Base-by-base conservation (phyloP, 2,329 filamentous ascomycete species). In the Colletotrichum musicola region DNA sequence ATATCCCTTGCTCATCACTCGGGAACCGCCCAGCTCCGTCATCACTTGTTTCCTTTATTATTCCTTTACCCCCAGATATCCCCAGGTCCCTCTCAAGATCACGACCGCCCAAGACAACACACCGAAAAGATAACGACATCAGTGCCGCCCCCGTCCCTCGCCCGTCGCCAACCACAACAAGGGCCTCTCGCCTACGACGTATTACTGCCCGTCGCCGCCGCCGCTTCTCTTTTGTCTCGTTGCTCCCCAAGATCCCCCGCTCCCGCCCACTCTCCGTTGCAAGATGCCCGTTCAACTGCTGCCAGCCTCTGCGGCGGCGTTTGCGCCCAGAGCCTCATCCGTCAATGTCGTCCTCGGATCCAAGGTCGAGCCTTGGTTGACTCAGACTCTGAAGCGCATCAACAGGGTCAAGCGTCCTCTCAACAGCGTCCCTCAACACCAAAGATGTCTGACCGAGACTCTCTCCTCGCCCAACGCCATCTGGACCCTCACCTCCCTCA, bases 331-430 rank as follows among this genome's bases (percentile, higher is more conserved):
- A 77, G 88, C 89, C 68, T 94, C 94, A 56, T 94, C 93, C 27
- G 95, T 97, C 81, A 98, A 97, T 79, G 93, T 99, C 74, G 96
- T 99, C 69, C 86, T 99, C 76, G 93, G 91, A 77, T 92, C 92
- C 79, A 97, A 96, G 85, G 90, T 97, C 77, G 95, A 98, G 84
- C 93, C 94, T 69, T 99, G 96, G 96, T 88, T 98, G 81, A 99
- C 96, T 42, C 93, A 95, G 78, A 97, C 95, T 12, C 87, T 99
- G 76, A 98, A 98, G 88, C 91, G 96, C 80, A 94, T 98, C 84
- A 98, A 97, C 87, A 90, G 93, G 74, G 90, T 98, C 76, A 99
- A 98, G 89, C 93, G 96, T 75, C 95, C 96, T 70, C 89, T 98
- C 81, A 99, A 99, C 88, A 98, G 93, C 81, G 93, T 98, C 56